Conservation (phyloP, 805 yeast species). For the Metschnikowia lochheadii region DNA sequence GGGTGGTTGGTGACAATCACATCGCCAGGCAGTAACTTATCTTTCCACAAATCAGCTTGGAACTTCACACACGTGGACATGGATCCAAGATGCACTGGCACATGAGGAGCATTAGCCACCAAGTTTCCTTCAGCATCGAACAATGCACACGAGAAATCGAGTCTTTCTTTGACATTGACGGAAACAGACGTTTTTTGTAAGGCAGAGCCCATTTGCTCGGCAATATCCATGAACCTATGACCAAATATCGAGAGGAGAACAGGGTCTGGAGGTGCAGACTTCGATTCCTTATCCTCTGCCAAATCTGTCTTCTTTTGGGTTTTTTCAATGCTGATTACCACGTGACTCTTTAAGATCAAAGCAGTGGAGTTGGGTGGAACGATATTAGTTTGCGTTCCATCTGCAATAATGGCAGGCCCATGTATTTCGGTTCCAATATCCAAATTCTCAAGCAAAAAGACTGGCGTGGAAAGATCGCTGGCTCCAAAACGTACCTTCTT, state of each 20-base stretch:
- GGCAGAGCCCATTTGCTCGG: slow-evolving; percentile 42
- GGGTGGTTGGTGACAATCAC: slow-evolving; percentile 44
- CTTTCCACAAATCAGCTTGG: slow-evolving; percentile 38
- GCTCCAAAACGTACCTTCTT: slow-evolving; percentile 14
- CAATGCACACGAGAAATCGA: slow-evolving; percentile 44
- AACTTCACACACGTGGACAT: slow-evolving; percentile 46
- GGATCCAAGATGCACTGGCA: slow-evolving; percentile 45
- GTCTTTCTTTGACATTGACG: slow-evolving; percentile 42
- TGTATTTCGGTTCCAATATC: slow-evolving; percentile 9
- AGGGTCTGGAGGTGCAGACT: slow-evolving; percentile 12
- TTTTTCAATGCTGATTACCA: slow-evolving; percentile 11
- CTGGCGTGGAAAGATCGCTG: slow-evolving; percentile 9
- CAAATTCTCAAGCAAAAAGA: slow-evolving; percentile 14
- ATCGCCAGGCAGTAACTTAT: slow-evolving; percentile 38
- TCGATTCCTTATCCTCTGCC: neutral
- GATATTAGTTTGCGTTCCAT: slow-evolving; percentile 19
- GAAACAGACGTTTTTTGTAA: slow-evolving; percentile 44
- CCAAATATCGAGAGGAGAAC: slow-evolving; percentile 20
- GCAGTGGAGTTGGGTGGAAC: slow-evolving; percentile 16
- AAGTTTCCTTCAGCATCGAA: slow-evolving; percentile 40
- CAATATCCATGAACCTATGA: slow-evolving; percentile 21
- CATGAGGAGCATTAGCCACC: slow-evolving; percentile 46
- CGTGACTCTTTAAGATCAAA: slow-evolving; percentile 15
- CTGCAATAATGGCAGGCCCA: slow-evolving; percentile 19
- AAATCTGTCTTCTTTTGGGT: neutral